phyloP scores from a whole-genome alignment of 2,329 filamentous ascomycete genomes.

The Ceratocystis cubensis region DNA sequence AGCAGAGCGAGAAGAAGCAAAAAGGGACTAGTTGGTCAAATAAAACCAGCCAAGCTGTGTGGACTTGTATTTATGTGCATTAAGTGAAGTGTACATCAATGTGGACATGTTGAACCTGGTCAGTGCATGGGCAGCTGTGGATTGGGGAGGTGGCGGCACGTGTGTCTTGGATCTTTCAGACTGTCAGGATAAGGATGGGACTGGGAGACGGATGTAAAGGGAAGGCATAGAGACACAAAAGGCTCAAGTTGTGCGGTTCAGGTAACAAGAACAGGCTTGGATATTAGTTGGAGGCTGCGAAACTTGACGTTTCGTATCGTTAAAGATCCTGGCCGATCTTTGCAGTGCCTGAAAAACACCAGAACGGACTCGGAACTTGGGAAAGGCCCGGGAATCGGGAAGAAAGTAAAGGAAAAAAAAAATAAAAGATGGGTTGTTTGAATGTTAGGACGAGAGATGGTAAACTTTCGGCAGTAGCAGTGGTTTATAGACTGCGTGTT shows the following conservation, averaged over 20 bases:
- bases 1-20: not conserved
- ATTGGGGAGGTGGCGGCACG: not conserved
- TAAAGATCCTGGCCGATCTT: not conserved
- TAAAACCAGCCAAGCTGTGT: not conserved
- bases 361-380: not conserved
- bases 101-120: not conserved
- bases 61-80: not conserved
- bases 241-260: not conserved
- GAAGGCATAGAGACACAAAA: not conserved
- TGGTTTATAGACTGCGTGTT: not conserved
- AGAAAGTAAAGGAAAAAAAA: not conserved
- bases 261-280: not conserved
- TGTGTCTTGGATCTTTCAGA: not conserved
- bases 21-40: not conserved
- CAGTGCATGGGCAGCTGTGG: not conserved
- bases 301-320: conserved; percentile 2
- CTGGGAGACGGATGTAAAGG: not conserved
- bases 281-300: not conserved
- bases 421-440: not conserved
- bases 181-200: not conserved
- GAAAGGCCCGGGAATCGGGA: not conserved
- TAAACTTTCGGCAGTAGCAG: not conserved
- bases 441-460: not conserved
- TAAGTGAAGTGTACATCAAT: not conserved
- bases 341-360: not conserved